These are phyloP conservation scores for Datura wrightii DNA, from an alignment of 257 asterid genomes.

Conservation along the genomic window DNA sequence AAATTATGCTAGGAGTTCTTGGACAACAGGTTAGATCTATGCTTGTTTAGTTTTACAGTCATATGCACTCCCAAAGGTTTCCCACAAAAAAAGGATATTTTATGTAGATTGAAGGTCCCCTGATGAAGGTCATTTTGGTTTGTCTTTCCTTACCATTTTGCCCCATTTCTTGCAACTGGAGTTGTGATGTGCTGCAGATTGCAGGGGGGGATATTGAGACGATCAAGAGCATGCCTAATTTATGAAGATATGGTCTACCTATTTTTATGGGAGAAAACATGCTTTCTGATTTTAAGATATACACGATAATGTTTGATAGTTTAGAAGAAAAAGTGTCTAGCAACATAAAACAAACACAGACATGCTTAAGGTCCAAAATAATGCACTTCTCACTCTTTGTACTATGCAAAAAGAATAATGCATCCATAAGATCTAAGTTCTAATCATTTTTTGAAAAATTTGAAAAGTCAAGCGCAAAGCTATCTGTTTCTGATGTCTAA, in stretches of 20 bases:
- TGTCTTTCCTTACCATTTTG: slow-evolving; percentile 13
- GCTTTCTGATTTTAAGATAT: background rate
- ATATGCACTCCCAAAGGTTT: background rate
- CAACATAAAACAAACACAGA: slow-evolving; percentile 1
- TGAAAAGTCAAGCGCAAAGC: slow-evolving; percentile 4
- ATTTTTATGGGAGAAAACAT: slow-evolving; percentile 1
- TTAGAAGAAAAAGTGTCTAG: background rate
- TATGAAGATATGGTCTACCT: background rate
- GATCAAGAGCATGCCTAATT: slow-evolving; percentile 3
- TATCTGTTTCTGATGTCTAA: slow-evolving; percentile 5
- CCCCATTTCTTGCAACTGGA: background rate
- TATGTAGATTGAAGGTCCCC: background rate
- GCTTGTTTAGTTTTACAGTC: slow-evolving; percentile 23
- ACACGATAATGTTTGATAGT: background rate
- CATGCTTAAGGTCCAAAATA: slow-evolving; percentile 15
- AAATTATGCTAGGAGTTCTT: slow-evolving; percentile 76
- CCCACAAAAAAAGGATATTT: slow-evolving; percentile 19
- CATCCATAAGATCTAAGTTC: background rate
- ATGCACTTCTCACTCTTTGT: slow-evolving; percentile 8
- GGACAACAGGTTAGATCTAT: slow-evolving; percentile 67
- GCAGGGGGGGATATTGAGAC: background rate
- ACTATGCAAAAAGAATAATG: background rate
- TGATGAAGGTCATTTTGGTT: background rate
- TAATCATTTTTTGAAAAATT: slow-evolving; percentile 5
- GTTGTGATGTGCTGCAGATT: slow-evolving; percentile 16